A percentile compares a stretch with the other conserved stretches of the same genome.
These are phyloP conservation scores for Inonotus hispidus DNA, from an alignment of 1,284 basidiomycete species.

Conservation along the genomic window DNA sequence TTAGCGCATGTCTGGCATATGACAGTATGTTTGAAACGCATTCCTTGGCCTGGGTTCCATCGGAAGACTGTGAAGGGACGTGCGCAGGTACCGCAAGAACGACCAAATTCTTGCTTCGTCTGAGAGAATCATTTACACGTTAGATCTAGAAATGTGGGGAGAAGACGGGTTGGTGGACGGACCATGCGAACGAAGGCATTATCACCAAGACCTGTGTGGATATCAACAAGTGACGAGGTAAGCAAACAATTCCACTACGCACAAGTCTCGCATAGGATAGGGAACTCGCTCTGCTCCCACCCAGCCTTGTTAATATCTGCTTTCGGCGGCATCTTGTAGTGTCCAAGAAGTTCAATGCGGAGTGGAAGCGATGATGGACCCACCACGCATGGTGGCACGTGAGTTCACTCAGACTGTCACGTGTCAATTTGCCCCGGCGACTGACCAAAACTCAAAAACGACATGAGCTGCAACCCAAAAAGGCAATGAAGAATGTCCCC, in stretches of 20 bases:
- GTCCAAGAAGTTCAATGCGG: neutral
- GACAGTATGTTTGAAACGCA: constrained; percentile 95
- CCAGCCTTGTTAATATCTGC: constrained; percentile 87
- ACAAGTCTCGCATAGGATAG: constrained; percentile 91
- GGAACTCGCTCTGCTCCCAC: constrained; percentile 88
- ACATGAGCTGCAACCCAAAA: neutral
- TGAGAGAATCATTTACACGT: constrained; percentile 27
- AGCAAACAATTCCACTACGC: constrained; percentile 28
- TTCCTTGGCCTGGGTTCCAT: constrained; percentile 94
- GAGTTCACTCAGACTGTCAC: neutral
- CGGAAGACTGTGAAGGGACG: constrained; percentile 96
- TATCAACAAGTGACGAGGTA: neutral
- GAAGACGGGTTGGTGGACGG: constrained; percentile 23
- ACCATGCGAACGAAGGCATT: constrained; percentile 93
- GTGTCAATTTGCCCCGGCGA: constrained; percentile 5
- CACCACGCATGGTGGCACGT: too few relatives aligned
- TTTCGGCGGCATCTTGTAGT: constrained; percentile 46
- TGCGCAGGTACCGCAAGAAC: constrained; percentile 94
- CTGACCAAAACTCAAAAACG: constrained; percentile 15
- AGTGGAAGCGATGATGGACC: too few relatives aligned
- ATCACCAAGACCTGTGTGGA: constrained; percentile 64
- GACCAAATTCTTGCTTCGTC: constrained; percentile 96
- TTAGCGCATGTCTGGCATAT: constrained; percentile 99
- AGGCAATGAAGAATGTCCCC: constrained; percentile 12
- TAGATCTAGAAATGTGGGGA: constrained; percentile 6